Base-by-base conservation (phyloP, 208 protist genomes). In the Trypanosoma melophagium region DNA sequence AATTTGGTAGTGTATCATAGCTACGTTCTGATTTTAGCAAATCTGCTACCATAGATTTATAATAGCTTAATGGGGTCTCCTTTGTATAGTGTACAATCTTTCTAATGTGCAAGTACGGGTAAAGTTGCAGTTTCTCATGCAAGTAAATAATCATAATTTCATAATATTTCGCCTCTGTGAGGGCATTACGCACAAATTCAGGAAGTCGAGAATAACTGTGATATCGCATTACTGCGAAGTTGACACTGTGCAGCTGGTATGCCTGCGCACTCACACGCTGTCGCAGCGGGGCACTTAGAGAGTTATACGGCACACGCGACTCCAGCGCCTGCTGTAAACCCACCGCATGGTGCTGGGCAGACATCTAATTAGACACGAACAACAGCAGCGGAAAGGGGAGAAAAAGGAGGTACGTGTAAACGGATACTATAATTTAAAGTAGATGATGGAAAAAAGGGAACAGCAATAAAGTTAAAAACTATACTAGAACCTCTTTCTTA, bases 1-100 rank as follows among this genome's bases (percentile, higher is more conserved):
- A 99, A 77, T 99, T 99, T 12, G 98, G 98, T 41, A 99, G 79
- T 12, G 88, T 81, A 66, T 99, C 96, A 69, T 99, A 99, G 66
- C 81, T 89, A 38, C 75, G 68, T 62, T 92, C 87, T 35, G 76
- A 65, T 71, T 86, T 90, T 19, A 96, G 81, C 41, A 96, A 54
- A 66, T 88, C 80, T 1, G 76, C 71, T 7, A 96, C 54, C 70
- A 96, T 92, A 3, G 58, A 54, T 0, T 62, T 78, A 79, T 96
- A 96, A 76, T 94, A 93, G 0, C 66, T 77, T 31, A 94, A 72
- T 19, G 87, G 84, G 1, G 86, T 91, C 44, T 93, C 80, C 12
- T 66, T 69, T 10, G 87, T 94, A 77, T 89, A 86, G 0, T 76
- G 72, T 42, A 83, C 59, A 47, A 96, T 47, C 35, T 79, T 79